Conservation (phyloP, 345 rosid genomes). For the Populus ilicifolia region DNA sequence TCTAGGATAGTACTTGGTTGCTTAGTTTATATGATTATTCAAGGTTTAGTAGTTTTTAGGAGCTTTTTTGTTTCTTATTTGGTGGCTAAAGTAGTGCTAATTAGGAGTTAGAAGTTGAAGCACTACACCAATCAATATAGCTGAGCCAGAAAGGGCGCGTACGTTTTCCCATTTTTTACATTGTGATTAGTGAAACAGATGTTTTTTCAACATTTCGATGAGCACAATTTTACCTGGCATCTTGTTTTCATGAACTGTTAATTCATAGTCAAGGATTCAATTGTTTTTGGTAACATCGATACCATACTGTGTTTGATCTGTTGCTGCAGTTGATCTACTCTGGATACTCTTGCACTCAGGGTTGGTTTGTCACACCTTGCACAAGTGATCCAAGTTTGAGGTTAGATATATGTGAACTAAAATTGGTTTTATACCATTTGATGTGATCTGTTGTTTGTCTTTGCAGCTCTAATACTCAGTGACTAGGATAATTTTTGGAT, state of each 20-base stretch:
- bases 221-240: no score
- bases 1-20: neutral
- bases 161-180: neutral
- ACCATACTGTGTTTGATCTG: constrained; percentile 11
- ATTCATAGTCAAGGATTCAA: neutral
- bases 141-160: neutral
- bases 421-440: neutral
- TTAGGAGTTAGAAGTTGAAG: neutral
- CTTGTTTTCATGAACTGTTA: neutral
- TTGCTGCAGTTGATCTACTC: constrained; percentile 79
- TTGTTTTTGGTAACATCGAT: constrained; percentile 4
- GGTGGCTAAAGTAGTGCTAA: neutral
- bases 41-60: neutral
- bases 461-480: neutral
- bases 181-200: neutral
- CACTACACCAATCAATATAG: neutral
- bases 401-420: constrained; percentile 35
- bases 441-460: neutral
- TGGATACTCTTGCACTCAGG: constrained; percentile 86
- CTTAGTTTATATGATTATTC: neutral
- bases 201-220: neutral
- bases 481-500: neutral
- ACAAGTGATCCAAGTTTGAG: constrained; percentile 78
- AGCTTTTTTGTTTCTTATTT: neutral
- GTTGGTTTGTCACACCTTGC: constrained; percentile 97